Evolutionary conservation across 2,329 filamentous ascomycete genomes (phyloP), one percentile per base, ranked within the genome.

Genomic region (Coniochaeta prunicola): DNA sequence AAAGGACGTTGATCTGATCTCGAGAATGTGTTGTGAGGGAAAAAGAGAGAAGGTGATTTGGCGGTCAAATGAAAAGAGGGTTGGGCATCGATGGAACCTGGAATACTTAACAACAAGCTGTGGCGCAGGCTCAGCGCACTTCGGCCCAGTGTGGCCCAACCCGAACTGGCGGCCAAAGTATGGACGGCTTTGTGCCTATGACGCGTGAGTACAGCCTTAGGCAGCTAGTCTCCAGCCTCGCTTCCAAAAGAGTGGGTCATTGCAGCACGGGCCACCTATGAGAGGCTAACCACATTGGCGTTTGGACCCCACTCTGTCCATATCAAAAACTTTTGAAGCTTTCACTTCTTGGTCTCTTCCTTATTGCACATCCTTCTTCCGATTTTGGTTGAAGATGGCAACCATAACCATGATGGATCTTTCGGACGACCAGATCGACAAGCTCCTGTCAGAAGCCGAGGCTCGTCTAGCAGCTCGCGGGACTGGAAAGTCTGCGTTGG

Each of bases 381-480:
- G 34, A 36, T 10, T 34, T 21, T 55, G 53, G 33, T 55, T 55
- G 30, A 55, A 55, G 30, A 71, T 70, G 68, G 63, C 65, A 24
- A 60, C 62, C 53, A 59, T 56, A 33, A 59, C 60, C 19, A 50
- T 64, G 45, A 50, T 21, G 42, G 66, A 64, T 57, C 64, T 71
- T 60, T 70, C 71, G 7, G 73, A 74, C 60, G 68, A 67, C 45
- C 68, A 73, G 64, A 73, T 77, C 58, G 70, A 73, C 57, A 59
- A 64, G 36, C 67, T 77, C 33, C 68, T 77, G n/a, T 62, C 65
- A 24, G 70, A 76, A 64, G 74, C 74, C 4, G 73, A 75, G 61
- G 65, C 67, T 59, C 70, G 73, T 26, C 69, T 76, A 59, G 64
- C 68, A 15, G 63, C 61, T 55, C 65, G 67, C 58, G 62, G 58